Base-by-base conservation (phyloP, 495 filamentous ascomycete genomes). In the Gamarada debralockiae region DNA sequence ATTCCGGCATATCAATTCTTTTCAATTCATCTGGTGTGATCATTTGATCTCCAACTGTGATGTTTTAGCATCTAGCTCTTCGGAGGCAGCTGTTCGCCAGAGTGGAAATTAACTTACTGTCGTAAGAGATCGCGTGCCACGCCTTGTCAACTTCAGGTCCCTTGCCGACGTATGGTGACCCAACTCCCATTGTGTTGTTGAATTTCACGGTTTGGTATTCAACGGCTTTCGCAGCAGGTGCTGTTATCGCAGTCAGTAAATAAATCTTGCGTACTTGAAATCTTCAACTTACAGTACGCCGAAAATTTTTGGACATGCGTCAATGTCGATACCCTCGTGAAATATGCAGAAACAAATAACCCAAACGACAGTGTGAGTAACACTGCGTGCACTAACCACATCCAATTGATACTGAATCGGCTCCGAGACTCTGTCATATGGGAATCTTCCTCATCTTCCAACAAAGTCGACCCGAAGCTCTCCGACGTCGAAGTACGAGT, bases 11-110 rank as follows among this genome's bases (percentile, higher is more conserved):
- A 21, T 67, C 72, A 9, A 80, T 71, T 21, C 68, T 71, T 31
- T 65, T 41, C 43, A 77, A 62, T 55, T 78, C 73, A 8, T 72
- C 69, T 27, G 70, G 65, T 13, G 72, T 71, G 55, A 80, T 74
- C 67, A 77, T 73, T 46, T 75, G 73, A 55, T 78, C 74, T 38
- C 71, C 71, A 56, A 75, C 71, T 61, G 6, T 9, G 41, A 33
- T 12, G 10, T 31, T 15, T 52, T 38, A 53, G 23, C 34, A 23
- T 44, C 18, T 3, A 1, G 14, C 6, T 22, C 5, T 21, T 41
- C 5, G 27, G 27, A 29, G 27, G 10, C 27, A 37, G 14, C 23
- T 37, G 42, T n/a, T n/a, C n/a, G n/a, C n/a, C 15, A 12, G 21
- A 8, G 14, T 20, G 25, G 29, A 25, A 13, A 6, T n/a, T 18